Evolutionary conservation across 306 rosid species (phyloP).

Genomic region (Cucurbita moschata): DNA sequence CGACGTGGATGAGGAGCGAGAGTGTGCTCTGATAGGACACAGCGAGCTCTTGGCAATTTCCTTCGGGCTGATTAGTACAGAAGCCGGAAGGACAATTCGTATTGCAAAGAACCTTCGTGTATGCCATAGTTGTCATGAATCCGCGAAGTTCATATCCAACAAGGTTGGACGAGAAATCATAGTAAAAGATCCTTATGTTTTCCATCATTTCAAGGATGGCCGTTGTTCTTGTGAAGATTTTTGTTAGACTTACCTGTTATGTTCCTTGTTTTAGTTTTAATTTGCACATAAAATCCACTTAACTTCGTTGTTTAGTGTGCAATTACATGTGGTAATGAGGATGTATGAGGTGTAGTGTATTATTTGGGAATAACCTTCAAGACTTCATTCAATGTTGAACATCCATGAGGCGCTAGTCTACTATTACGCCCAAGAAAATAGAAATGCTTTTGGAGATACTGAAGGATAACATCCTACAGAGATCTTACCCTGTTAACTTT

Average conservation of each 20-base stretch:
- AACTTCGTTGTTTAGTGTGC: no score
- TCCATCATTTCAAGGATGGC: conserved; percentile 58
- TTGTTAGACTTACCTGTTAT: conserved; percentile 18
- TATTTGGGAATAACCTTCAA: no score
- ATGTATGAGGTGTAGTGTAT: no score
- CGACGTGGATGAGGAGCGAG: conserved; percentile 63
- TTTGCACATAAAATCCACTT: no score
- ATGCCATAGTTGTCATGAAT: conserved; percentile 40
- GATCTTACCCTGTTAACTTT: no score
- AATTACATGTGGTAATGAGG: no score
- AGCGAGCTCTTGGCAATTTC: conserved; percentile 58
- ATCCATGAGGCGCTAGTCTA: no score
- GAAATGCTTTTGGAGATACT: no score
- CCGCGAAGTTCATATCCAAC: conserved; percentile 37
- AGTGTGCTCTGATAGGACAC: conserved; percentile 43
- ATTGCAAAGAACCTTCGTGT: conserved; percentile 41
- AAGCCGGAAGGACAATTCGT: conserved; percentile 28
- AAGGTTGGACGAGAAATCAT: conserved; percentile 36
- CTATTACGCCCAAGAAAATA: no score
- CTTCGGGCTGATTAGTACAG: conserved; percentile 47
- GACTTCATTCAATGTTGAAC: no score
- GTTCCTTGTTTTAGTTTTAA: neutral
- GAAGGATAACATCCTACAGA: no score
- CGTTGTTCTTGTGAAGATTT: conserved; percentile 41
- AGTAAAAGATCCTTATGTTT: conserved; percentile 43